Evolutionary conservation across 163 green algal genomes (phyloP).

Genomic region (Scenedesmus sp.): DNA sequence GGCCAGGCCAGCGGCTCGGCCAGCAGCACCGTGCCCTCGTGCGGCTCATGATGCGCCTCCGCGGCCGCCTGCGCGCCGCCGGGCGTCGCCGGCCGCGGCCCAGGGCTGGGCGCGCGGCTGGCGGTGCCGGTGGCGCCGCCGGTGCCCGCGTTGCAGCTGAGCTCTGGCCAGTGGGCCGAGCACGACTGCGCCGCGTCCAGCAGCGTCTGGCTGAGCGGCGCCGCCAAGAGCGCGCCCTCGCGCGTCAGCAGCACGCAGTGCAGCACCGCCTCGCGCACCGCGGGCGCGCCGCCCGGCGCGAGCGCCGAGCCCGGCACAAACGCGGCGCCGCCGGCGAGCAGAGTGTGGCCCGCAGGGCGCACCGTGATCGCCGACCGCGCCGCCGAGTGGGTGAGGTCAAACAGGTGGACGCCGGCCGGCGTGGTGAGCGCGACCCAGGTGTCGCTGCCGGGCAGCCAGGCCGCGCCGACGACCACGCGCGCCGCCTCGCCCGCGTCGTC

Average conservation of each 20-base stretch:
- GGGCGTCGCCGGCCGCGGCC: too few species aligned
- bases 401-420: conserved; percentile 48
- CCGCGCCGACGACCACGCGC: conserved; percentile 38
- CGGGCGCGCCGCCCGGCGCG: neutral
- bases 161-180: conserved; percentile 12
- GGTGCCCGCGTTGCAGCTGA: neutral
- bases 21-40: neutral
- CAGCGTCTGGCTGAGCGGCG: conserved; percentile 11
- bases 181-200: conserved; percentile 17
- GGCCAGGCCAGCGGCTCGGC: conserved; percentile 16
- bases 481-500: neutral
- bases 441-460: conserved; percentile 58
- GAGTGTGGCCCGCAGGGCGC: conserved; percentile 1
- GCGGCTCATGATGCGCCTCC: neutral
- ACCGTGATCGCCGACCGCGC: conserved; percentile 18
- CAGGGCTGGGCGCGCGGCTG: neutral
- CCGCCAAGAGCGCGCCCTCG: conserved; percentile 31
- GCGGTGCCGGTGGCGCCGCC: neutral
- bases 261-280: conserved; percentile 2
- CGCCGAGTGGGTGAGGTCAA: conserved; percentile 47
- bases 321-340: conserved; percentile 12
- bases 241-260: conserved; percentile 39
- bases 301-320: conserved; percentile 6
- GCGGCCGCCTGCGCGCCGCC: too few species aligned
- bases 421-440: conserved; percentile 57